Evolutionary conservation across 2,329 filamentous ascomycete species (phyloP).

Genomic region (Monosporascus sp.): DNA sequence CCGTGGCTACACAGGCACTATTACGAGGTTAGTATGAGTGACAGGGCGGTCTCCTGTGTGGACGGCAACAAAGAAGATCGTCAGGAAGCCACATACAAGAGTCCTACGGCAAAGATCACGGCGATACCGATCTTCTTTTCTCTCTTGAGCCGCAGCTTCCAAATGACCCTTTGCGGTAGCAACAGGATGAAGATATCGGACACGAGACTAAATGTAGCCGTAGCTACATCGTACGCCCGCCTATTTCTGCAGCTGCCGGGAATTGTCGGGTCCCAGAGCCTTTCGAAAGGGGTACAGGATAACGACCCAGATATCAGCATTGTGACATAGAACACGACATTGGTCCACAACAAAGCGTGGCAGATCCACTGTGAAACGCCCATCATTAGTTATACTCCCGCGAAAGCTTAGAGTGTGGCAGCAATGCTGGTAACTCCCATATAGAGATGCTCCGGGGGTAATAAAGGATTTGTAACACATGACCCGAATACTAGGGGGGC

Average conservation of each 20-base stretch:
- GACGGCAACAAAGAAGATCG: neutral
- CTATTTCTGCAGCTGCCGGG: conserved; percentile 9
- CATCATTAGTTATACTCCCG: too few species aligned
- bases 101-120: conserved; percentile 9
- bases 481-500: too few species aligned
- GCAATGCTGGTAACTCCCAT: too few species aligned
- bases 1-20: conserved; percentile 8
- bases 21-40: neutral
- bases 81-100: conserved; percentile 6
- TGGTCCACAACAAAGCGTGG: conserved; percentile 7
- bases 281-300: conserved; percentile 10
- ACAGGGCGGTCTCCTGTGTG: neutral
- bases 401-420: too few species aligned
- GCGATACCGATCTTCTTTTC: conserved; percentile 7
- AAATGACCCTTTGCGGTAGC: conserved; percentile 10
- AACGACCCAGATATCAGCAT: conserved; percentile 11
- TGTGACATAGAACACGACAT: conserved; percentile 12
- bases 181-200: conserved; percentile 11
- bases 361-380: conserved; percentile 2
- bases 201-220: conserved; percentile 9
- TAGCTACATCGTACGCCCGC: conserved; percentile 6
- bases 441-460: too few species aligned
- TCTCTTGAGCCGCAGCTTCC: conserved; percentile 7
- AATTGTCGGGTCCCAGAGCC: conserved; percentile 10
- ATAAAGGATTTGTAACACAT: too few species aligned